Base-by-base conservation (phyloP, 768 basidiomycete genomes). In the Rossbeevera mucosa region DNA sequence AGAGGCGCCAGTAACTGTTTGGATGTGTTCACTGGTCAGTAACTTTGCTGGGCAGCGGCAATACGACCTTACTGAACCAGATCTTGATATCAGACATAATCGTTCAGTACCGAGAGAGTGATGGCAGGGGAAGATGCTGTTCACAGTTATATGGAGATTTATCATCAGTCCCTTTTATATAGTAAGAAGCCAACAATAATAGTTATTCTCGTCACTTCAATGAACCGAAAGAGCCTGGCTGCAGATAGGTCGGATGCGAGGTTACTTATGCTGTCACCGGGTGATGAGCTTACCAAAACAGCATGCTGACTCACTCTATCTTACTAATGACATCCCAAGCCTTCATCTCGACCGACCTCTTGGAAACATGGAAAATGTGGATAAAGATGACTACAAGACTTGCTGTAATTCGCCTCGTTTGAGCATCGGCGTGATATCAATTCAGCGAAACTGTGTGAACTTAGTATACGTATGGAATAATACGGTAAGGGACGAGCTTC, bases 381-480 rank as follows among this genome's bases (percentile, higher is more conserved):
- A 9, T 36, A 2, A 36, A 29, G 29, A 31, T 22, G 20, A 21
- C 38, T 31, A n/a, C 20, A 16, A 11, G 4, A 48, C n/a, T 41
- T 31, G 16, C 5, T 33, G n/a, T 20, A 12, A 38, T 28, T 18
- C 16, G n/a, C 24, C 33, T 26, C n/a, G 5, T 9, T 36, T n/a
- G 38, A 16, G 9, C 5, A 46, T 36, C n/a, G 14, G 48, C 11
- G 26, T 21, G 56, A 38, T n/a, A 3, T 36, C 26, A 16, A 9
- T 26, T 11, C 47, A 46, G 24, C 14, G 5, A 2, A 43, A 43
- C 16, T 25, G 14, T 8, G 40, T 26, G 40, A 47, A 38, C 52
- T 50, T 63, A 91, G 66, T 91, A 91, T 24, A 91, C 70, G 64
- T 88, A 91, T 41, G 91, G 93, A 58, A 95, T 77, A 57, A 95